Evolutionary conservation across 805 yeast genomes (phyloP).

Genomic region (Ogataea neopini): DNA sequence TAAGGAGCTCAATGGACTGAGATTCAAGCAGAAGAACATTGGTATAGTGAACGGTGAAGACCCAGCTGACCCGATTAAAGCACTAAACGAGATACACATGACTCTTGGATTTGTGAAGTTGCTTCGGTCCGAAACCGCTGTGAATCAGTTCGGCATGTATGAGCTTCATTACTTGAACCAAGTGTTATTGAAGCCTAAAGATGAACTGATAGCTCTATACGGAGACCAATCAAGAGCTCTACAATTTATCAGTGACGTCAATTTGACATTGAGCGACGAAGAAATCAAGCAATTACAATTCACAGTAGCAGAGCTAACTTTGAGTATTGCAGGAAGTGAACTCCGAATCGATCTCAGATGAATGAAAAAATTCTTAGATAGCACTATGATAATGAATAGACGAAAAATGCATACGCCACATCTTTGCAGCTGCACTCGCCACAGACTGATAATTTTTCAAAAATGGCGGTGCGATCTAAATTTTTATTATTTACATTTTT

Average conservation of each 20-base stretch:
- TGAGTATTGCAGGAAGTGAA: constrained; percentile 20
- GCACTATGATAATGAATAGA: background rate
- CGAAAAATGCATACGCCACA: constrained; percentile 2
- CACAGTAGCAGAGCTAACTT: constrained; percentile 13
- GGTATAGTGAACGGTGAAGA: constrained; percentile 25
- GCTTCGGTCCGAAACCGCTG: background rate
- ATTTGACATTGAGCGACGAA: constrained; percentile 6
- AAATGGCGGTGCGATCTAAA: constrained; percentile 5
- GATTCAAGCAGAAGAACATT: constrained; percentile 17
- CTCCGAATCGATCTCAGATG: constrained; percentile 13
- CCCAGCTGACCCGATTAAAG: constrained; percentile 11
- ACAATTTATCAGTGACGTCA: constrained; percentile 20
- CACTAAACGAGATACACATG: constrained; percentile 20
- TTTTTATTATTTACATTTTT: constrained; percentile 20
- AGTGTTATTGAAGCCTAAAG: constrained; percentile 25
- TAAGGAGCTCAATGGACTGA: constrained; percentile 5
- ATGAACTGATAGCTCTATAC: constrained; percentile 19
- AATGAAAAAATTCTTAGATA: background rate
- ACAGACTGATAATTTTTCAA: background rate
- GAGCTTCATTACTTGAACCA: constrained; percentile 29
- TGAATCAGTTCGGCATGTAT: constrained; percentile 27
- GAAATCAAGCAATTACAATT: constrained; percentile 20
- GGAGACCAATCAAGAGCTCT: constrained; percentile 17
- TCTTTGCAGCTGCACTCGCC: background rate
- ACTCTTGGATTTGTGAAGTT: constrained; percentile 18